Conservation (phyloP, 2,329 filamentous ascomycete genomes). For the Clonostachys rhizophaga region DNA sequence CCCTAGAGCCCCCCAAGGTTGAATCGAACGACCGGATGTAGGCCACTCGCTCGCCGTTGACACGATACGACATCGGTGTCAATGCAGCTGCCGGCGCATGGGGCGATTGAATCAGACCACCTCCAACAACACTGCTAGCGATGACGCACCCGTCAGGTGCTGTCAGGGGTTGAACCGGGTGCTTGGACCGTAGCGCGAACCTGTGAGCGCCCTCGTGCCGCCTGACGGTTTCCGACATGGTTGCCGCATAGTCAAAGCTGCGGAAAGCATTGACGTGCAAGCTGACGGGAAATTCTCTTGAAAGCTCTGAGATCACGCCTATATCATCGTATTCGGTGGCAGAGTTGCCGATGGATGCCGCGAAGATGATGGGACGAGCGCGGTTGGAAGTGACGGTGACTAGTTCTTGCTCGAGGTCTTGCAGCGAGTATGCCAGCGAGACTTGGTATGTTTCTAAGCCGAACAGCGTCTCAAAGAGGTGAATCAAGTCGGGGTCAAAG, state of each 20-base stretch:
- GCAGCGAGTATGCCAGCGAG: no score
- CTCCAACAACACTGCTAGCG: background rate
- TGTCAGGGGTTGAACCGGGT: background rate
- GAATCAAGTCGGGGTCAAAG: no score
- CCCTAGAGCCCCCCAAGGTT: background rate
- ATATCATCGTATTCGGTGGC: no score
- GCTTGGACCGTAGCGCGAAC: background rate
- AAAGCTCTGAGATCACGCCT: no score
- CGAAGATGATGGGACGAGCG: no score
- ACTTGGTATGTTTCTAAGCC: no score
- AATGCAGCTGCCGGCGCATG: background rate
- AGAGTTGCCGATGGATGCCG: no score
- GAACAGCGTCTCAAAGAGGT: no score
- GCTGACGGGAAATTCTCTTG: no score
- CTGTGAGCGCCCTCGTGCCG: background rate
- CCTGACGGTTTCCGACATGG: background rate
- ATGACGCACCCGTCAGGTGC: background rate
- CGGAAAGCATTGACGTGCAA: background rate
- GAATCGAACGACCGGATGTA: slow-evolving; percentile 1
- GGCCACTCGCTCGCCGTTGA: background rate
- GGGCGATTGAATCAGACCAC: background rate
- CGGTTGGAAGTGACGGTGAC: no score
- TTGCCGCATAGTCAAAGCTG: background rate
- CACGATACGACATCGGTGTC: background rate
- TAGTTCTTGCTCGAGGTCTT: no score